Base-by-base conservation (phyloP, 345 rosid species). In the Gossypium stocksii region DNA sequence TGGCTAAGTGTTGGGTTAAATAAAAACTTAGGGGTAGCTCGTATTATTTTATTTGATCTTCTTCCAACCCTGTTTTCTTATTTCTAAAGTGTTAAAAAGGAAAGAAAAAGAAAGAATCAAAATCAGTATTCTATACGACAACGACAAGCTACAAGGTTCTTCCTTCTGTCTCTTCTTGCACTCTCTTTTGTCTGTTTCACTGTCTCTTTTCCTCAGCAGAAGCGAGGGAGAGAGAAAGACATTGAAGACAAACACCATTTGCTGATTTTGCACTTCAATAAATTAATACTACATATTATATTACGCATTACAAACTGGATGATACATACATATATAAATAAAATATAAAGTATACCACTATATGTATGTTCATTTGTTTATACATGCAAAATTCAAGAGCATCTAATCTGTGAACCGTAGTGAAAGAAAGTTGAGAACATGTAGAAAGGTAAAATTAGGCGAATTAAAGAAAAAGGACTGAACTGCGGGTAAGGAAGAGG, bases 81-180 rank as follows among this genome's bases (percentile, higher is more conserved):
- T 74, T 70, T 78, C 70, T 49, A 66, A 69, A 66, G 56, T 44
- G 58, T 5, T 34, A 34, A 22, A 76, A 48, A n/a, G 27, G 44
- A 14, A 41, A 74, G n/a, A 11, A 74, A 34, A 19, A 11, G 16
- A 76, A 76, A 44, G 84, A 82, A 85, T 84, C 85, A 82, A 80
- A 81, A 67, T 62, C 56, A 75, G 84, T 73, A 71, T 78, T 74
- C 70, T 74, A 86, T 65, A 79, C 77, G 87, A 79, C 81, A 80
- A 80, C 68, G 86, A 77, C 82, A 82, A 80, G 82, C 79, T 81
- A 79, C 84, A 77, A 82, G 83, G 84, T 80, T 85, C 79, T 82
- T 83, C 76, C 83, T 79, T 78, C 84, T 86, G 86, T 86, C 87
- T 76, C 83, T 85, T 85, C 85, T 81, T 19, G 73, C 82, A 61